phyloP scores from a whole-genome alignment of 805 yeast genomes.

The Dipodascopsis tothii region DNA sequence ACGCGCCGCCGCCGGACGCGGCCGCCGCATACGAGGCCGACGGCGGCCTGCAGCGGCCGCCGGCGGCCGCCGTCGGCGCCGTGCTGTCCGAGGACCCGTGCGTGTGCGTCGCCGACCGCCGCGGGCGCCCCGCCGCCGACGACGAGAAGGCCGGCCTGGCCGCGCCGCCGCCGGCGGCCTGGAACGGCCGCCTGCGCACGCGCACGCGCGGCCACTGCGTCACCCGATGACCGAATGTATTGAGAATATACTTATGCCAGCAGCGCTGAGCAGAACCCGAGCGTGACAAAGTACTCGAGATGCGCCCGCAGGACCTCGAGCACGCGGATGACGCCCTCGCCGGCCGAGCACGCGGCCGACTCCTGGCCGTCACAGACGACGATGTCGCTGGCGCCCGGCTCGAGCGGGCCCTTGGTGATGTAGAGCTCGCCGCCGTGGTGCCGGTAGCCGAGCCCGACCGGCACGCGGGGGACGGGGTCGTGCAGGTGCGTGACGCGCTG shows the following conservation, averaged over 20 bases:
- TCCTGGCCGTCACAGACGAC: constrained; percentile 22
- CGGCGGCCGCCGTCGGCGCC: neutral
- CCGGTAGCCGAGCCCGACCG: constrained; percentile 14
- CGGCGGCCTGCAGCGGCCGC: neutral
- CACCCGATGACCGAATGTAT: too few relatives aligned
- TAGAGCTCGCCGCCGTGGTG: constrained; percentile 20
- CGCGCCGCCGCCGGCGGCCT: constrained; percentile 14
- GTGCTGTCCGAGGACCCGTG: neutral
- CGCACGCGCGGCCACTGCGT: neutral
- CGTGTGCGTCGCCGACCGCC: neutral
- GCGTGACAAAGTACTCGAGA: constrained; percentile 19
- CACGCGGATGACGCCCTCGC: constrained; percentile 19
- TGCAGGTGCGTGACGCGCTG: constrained; percentile 21
- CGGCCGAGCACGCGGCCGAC: constrained; percentile 19
- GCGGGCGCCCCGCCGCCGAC: neutral
- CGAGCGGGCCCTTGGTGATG: constrained; percentile 21
- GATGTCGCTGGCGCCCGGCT: constrained; percentile 17
- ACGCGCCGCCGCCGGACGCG: neutral
- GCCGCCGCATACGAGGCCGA: neutral
- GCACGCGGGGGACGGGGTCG: constrained; percentile 24
- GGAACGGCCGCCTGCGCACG: neutral
- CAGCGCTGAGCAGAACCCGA: constrained; percentile 11
- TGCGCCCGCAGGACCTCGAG: constrained; percentile 12
- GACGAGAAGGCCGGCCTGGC: constrained; percentile 1
- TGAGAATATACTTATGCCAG: neutral